phyloP scores from a whole-genome alignment of 2,329 filamentous ascomycete genomes.

The Colletotrichum ledebouriae region DNA sequence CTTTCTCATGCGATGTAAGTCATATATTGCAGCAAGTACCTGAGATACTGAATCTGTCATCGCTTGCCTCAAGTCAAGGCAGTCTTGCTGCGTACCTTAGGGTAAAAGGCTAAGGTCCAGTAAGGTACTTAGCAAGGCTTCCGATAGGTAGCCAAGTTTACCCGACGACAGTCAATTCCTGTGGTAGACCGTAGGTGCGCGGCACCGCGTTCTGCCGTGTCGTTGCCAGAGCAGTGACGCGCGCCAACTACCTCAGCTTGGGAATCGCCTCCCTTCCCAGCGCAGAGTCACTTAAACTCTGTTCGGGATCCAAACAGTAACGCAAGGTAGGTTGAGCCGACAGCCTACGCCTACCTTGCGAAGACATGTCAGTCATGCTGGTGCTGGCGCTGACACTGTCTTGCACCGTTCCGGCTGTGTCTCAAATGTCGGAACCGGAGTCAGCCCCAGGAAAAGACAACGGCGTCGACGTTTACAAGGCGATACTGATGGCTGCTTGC shows the following conservation, averaged over 20 bases:
- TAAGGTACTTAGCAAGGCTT: not conserved
- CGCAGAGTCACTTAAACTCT: slow-evolving; percentile 10
- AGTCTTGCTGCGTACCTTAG: too few species aligned
- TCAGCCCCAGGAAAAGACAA: slow-evolving; percentile 28
- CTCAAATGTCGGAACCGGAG: slow-evolving; percentile 17
- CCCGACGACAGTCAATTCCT: not conserved
- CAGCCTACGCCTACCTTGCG: not conserved
- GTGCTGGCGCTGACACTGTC: slow-evolving; percentile 18
- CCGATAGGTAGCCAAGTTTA: not conserved
- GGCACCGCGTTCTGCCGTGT: slow-evolving; percentile 19
- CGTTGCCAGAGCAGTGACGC: slow-evolving; percentile 39
- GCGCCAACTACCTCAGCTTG: slow-evolving; percentile 13
- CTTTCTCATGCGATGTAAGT: not conserved
- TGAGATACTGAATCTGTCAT: too few species aligned
- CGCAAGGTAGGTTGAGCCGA: slow-evolving; percentile 24
- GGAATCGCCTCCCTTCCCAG: slow-evolving; percentile 25
- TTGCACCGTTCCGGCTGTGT: slow-evolving; percentile 29
- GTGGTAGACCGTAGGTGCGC: not conserved
- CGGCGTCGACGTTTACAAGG: slow-evolving; percentile 1
- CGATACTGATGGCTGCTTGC: not conserved
- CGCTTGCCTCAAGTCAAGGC: too few species aligned
- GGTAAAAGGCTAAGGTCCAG: too few species aligned
- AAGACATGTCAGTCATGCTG: slow-evolving; percentile 8
- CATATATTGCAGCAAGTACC: too few species aligned
- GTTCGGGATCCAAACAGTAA: not conserved